Evolutionary conservation across 257 asterid species (phyloP).

Genomic region (Fraxinus pennsylvanica): DNA sequence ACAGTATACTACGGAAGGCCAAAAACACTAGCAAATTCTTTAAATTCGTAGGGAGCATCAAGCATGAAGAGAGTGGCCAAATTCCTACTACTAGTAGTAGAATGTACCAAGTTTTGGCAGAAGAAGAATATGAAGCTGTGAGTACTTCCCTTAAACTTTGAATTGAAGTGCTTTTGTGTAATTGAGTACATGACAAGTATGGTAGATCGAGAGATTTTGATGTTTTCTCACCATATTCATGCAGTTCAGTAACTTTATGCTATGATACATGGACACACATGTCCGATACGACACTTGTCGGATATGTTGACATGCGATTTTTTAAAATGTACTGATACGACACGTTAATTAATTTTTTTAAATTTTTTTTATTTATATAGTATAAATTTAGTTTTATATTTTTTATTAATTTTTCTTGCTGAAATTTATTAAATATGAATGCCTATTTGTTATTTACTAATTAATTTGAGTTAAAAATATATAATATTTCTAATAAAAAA

Average conservation of each 20-base stretch:
- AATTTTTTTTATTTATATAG: too few species aligned
- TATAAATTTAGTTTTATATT: too few species aligned
- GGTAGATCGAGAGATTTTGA: background rate
- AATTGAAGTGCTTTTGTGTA: conserved; percentile 14
- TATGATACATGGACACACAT: too few species aligned
- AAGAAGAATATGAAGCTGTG: conserved; percentile 93
- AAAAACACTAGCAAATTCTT: conserved; percentile 90
- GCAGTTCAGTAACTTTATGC: background rate
- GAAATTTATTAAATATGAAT: too few species aligned
- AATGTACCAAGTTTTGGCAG: conserved; percentile 74
- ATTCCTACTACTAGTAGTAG: conserved; percentile 54
- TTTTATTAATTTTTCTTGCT: too few species aligned
- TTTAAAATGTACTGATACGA: too few species aligned
- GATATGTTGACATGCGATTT: too few species aligned
- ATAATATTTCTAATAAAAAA: too few species aligned
- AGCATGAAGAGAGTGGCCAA: conserved; percentile 60
- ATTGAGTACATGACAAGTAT: background rate
- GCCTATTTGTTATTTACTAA: too few species aligned
- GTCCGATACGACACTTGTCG: too few species aligned
- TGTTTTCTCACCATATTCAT: conserved; percentile 8
- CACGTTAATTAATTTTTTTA: too few species aligned
- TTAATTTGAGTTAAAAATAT: too few species aligned
- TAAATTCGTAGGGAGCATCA: conserved; percentile 75
- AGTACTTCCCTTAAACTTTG: conserved; percentile 43
- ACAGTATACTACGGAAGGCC: conserved; percentile 76